Percentiles rank a stretch among this genome's conserved stretches.
Conservation (phyloP, 2,329 filamentous ascomycete genomes). For the Diaporthe destruens region DNA sequence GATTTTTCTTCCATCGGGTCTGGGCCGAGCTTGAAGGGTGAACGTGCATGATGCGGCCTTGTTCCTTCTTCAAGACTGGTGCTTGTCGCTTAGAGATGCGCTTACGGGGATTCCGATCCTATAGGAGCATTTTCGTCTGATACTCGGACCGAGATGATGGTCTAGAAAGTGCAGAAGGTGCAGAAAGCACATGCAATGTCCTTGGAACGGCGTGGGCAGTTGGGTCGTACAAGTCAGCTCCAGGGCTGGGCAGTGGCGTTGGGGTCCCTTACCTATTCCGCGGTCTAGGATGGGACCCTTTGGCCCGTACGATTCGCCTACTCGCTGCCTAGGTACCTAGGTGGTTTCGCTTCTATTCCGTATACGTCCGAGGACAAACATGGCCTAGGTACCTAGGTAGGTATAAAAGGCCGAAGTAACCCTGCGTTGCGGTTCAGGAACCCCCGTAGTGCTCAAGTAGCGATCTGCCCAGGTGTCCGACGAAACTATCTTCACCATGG, state of each 20-base stretch:
- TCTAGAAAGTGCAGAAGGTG: not conserved
- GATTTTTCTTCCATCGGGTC: conserved; percentile 23
- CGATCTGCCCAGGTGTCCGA: not conserved
- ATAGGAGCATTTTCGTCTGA: not conserved
- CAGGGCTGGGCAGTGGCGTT: not conserved
- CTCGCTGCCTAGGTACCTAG: not conserved
- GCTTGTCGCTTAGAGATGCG: conserved; percentile 14
- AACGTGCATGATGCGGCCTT: not conserved
- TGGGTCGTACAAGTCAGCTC: not conserved
- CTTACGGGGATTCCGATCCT: conserved; percentile 15
- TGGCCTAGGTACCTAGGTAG: too few species aligned
- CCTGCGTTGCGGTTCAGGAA: not conserved
- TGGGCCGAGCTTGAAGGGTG: not conserved
- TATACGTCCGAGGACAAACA: too few species aligned
- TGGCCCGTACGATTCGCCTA: not conserved
- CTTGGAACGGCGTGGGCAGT: not conserved
- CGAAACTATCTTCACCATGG: conserved; percentile 6
- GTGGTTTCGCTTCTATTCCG: too few species aligned
- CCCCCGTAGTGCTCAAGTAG: too few species aligned
- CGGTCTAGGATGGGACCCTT: not conserved
- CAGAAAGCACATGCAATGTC: not conserved
- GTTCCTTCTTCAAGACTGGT: conserved; percentile 13
- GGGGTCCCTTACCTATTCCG: not conserved
- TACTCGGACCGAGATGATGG: conserved; percentile 13
- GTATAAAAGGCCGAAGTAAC: not conserved